Evolutionary conservation across 73 alveolate genomes (phyloP), one percentile per base, ranked within the genome.

Genomic region (Uronychia setigera): DNA sequence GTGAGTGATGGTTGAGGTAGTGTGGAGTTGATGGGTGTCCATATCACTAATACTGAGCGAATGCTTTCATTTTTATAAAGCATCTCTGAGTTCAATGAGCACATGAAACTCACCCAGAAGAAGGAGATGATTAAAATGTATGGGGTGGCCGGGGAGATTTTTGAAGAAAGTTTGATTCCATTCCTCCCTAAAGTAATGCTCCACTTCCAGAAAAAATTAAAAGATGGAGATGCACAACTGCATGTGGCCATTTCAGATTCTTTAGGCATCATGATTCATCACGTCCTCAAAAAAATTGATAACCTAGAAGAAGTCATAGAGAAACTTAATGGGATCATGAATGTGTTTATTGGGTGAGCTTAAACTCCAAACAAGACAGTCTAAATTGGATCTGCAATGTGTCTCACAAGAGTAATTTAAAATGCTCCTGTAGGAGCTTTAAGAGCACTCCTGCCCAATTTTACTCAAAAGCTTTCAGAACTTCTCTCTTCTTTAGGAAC

Each of bases 361-460:
- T 28, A 26, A 0, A 30, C 88, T 57, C 77, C 82, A 27, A 91
- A 58, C 76, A 87, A 76, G 46, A 27, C 29, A n/a, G 58, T 88
- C 32, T 86, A 90, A 88, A 82, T 89, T n/a, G 94, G 96, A 27
- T 89, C 97, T 19, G 95, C 97, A 59, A 77, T 89, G 29, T 96
- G 98, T 79, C 89, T 96, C 26, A 94, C 98, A 0, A 94, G 91
- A 87, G 86, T 96, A 35, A 95, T 96, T 25, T 93, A 96, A 83
- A 91, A 94, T 85, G 92, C 98, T 35, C 99, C 99, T 25, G 92
- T 92, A 78, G 92, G 85, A 79, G 91, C 89, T 81, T 57, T 91
- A 11, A 35, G 32, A 32, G 29, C 82, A 35, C 80, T 93, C 32
- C 94, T 88, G 74, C 88, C 84, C 60, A 81, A 79, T 80, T 78